These are phyloP conservation scores for Rehmannia glutinosa DNA, from an alignment of 257 asterid genomes.

Conservation along the genomic window DNA sequence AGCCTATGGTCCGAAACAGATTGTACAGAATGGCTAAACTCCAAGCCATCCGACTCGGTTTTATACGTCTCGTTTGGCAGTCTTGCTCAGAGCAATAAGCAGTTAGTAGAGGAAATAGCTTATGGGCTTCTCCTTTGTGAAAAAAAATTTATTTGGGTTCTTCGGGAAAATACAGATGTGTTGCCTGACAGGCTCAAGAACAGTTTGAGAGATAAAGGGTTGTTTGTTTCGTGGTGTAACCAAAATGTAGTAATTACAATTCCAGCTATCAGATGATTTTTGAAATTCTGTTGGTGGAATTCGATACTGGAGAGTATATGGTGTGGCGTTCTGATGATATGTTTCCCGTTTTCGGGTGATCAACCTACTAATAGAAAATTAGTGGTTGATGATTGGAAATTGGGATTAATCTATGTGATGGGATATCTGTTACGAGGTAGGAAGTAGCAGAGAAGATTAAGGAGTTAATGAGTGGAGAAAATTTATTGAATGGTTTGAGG, in stretches of 20 bases:
- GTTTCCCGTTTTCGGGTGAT: no score
- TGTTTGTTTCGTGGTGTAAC: conserved; percentile 48
- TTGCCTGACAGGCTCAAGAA: no score
- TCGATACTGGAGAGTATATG: no score
- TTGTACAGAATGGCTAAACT: conserved; percentile 35
- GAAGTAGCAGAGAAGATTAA: conserved; percentile 31
- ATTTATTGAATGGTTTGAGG: no score
- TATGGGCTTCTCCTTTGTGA: conserved; percentile 37
- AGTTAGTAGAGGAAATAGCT: conserved; percentile 28
- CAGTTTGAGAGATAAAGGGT: conserved; percentile 17
- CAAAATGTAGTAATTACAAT: conserved; percentile 33
- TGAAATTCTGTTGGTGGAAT: no score
- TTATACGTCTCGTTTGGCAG: conserved; percentile 50
- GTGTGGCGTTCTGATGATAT: no score
- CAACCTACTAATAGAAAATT: no score
- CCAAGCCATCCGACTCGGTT: conserved; percentile 36
- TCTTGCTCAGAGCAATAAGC: conserved; percentile 12
- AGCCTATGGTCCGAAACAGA: conserved; percentile 34
- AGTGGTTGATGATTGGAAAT: conserved; percentile 36
- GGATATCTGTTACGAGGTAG: no score
- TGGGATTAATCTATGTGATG: conserved; percentile 25
- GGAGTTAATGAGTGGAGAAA: conserved; percentile 19
- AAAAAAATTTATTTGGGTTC: conserved; percentile 44
- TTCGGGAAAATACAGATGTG: no score
- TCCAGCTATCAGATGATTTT: no score